Base-by-base conservation (phyloP, 2,329 filamentous ascomycete genomes). In the Colletotrichum camelliae region DNA sequence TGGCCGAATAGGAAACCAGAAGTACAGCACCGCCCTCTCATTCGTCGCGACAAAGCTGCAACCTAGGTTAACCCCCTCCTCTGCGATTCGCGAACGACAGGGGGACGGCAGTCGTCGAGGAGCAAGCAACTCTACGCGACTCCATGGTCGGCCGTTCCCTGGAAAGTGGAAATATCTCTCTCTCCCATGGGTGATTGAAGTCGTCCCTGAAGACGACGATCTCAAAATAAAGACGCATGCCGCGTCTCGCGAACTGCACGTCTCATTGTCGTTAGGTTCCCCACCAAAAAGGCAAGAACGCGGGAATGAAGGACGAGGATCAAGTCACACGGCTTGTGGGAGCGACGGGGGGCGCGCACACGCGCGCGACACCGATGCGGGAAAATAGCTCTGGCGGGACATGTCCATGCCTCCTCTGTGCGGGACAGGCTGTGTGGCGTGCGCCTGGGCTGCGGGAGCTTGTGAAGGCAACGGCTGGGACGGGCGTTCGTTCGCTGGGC, bases 1-100 rank as follows among this genome's bases (percentile, higher is more conserved):
- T 37, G 37, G 75, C 72, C 79, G 77, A 81, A 81, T 81, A 60
- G 73, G 57, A 79, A 72, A 64, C 29, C 67, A 72, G 72, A 79
- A 75, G 70, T 43, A 29, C 31, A 67, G 58, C 29, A 76, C 33
- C 12, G 31, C 18, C 21, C 58, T 65, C 72, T 78, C 64, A 81
- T 81, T 81, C 78, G 80, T 74, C 57, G n/a, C 33, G 61, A 72
- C 64, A 71, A 21, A 39, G 21, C 52, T 66, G 70, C 60, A 62
- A 65, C 73, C 61, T 27, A 66, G n/a, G 43, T 48, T 48, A 7
- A 48, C 43, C 43, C 61, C 48, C 62, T 65, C 58, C 27, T 66
- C 8, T 29, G 62, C 69, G 69, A 57, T 70, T 70, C 66, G 61
- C 66, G 74, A 76, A 58, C 77, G 72, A 70, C 67, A 48, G 79